Evolutionary conservation across 495 filamentous ascomycete species (phyloP).

Genomic region (Penicillium taxi): DNA sequence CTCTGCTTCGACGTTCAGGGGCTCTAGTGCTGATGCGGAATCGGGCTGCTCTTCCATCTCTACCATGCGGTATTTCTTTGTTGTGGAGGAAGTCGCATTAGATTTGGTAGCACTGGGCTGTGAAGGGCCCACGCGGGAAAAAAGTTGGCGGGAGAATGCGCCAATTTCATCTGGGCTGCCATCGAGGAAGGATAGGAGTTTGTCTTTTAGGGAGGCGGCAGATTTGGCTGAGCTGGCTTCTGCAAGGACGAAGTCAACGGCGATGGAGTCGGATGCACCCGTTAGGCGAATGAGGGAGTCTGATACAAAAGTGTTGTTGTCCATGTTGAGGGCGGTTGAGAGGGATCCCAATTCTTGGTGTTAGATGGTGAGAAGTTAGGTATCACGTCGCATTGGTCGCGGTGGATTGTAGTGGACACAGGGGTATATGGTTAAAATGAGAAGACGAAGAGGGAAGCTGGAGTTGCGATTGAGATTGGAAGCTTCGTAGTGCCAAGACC

Average conservation of each 20-base stretch:
- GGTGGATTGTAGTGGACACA: slow-evolving; percentile 1
- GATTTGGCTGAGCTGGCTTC: slow-evolving; percentile 51
- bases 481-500: slow-evolving; percentile 14
- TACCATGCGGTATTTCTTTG: slow-evolving; percentile 71
- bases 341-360: background rate
- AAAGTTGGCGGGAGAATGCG: slow-evolving; percentile 48
- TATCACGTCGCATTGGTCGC: background rate
- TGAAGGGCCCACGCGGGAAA: slow-evolving; percentile 34
- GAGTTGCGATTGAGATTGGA: slow-evolving; percentile 6
- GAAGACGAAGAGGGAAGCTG: background rate
- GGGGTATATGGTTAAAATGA: background rate
- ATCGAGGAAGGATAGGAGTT: slow-evolving; percentile 47
- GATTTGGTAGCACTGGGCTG: slow-evolving; percentile 8
- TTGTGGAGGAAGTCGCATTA: slow-evolving; percentile 18
- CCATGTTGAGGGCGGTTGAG: slow-evolving; percentile 28
- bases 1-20: slow-evolving; percentile 45
- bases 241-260: slow-evolving; percentile 55
- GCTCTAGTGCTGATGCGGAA: slow-evolving; percentile 32
- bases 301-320: slow-evolving; percentile 39
- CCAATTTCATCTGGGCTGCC: slow-evolving; percentile 40
- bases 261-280: slow-evolving; percentile 52
- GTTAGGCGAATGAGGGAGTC: slow-evolving; percentile 45
- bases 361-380: background rate
- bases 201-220: slow-evolving; percentile 43
- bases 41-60: slow-evolving; percentile 72